Base-by-base conservation (phyloP, 352 stramenopile genomes). In the Phytopythium vexans region DNA sequence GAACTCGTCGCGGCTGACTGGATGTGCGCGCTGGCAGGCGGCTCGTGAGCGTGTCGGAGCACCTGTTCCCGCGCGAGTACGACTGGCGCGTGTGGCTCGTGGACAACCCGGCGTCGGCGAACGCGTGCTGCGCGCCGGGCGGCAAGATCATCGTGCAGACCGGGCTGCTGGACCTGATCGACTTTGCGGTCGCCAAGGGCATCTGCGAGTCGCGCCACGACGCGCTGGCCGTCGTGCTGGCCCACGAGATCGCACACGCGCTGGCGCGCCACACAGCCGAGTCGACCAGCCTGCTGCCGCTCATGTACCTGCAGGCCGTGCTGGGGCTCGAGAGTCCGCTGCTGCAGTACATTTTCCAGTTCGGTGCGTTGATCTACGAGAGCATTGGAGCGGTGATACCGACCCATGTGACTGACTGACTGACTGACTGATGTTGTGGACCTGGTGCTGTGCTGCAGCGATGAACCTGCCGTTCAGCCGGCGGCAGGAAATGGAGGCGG, bases 71-170 rank as follows among this genome's bases (percentile, higher is more conserved):
- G 16, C 75, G 75, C 12, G 62, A 82, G 33, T 89, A 86, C 54
- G 65, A 86, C 44, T 89, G 78, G 78, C 54, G 65, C 11, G 64
- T 89, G 11, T 85, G 64, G 62, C 56, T 89, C 38, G 58, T 89
- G 32, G 72, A 89, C 52, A 67, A 72, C 8, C 68, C 73, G 21
- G 60, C 52, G 49, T 69, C 65, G 7, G 67, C 68, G 8, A 89
- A 89, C 49, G 75, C 78, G 5, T 84, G 70, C 54, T 89, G 78
- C 54, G 79, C 69, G 39, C 74, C 76, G 5, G 74, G 77, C 4
- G 74, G 77, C 31, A 89, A 85, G 55, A 89, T 89, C 62, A 69
- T 89, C 57, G 62, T 89, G 21, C 73, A 86, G 54, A 81, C 74
- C 34, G 77, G 77, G 3, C 77, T 89, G n/a, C 60, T 89, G 32